These are phyloP conservation scores for Irpex sp. DNA, from an alignment of 1,284 basidiomycete species.

Conservation along the genomic window DNA sequence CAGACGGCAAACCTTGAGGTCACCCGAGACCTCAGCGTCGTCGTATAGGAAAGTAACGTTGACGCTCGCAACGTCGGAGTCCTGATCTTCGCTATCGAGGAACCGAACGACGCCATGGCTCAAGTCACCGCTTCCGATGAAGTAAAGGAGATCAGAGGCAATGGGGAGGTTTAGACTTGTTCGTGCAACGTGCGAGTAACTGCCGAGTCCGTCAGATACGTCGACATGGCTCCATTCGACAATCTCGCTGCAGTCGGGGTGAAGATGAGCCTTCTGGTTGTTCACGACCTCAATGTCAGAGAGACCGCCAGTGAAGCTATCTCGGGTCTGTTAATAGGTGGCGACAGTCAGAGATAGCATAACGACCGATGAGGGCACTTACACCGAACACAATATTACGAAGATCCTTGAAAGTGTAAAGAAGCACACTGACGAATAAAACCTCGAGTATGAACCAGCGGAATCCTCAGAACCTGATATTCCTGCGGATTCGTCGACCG, in stretches of 20 bases:
- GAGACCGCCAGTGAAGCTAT: not conserved
- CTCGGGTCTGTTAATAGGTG: not conserved
- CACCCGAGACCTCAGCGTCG: slow-evolving; percentile 13
- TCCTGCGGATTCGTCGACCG: not conserved
- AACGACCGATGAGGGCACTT: not conserved
- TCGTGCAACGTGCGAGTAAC: slow-evolving; percentile 9
- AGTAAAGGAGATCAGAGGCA: slow-evolving; percentile 20
- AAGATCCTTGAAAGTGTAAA: not conserved
- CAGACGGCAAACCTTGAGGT: slow-evolving; percentile 18
- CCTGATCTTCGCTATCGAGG: slow-evolving; percentile 10
- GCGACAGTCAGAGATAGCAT: not conserved
- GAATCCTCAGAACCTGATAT: not conserved
- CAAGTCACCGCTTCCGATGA: slow-evolving; percentile 18
- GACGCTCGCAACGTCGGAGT: slow-evolving; percentile 15
- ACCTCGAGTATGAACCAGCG: not conserved
- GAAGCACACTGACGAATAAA: not conserved
- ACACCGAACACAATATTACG: not conserved
- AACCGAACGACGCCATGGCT: slow-evolving; percentile 22
- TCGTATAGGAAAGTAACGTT: slow-evolving; percentile 16
- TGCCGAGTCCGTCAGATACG: not conserved
- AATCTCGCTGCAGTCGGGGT: slow-evolving; percentile 4
- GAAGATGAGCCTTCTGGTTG: not conserved
- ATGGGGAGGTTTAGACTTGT: slow-evolving; percentile 20
- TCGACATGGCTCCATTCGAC: slow-evolving; percentile 5
- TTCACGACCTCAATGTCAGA: not conserved